Percentiles rank a stretch among this genome's conserved stretches.
phyloP scores from a whole-genome alignment of 83 land plant species.

The Picea engelmannii region DNA sequence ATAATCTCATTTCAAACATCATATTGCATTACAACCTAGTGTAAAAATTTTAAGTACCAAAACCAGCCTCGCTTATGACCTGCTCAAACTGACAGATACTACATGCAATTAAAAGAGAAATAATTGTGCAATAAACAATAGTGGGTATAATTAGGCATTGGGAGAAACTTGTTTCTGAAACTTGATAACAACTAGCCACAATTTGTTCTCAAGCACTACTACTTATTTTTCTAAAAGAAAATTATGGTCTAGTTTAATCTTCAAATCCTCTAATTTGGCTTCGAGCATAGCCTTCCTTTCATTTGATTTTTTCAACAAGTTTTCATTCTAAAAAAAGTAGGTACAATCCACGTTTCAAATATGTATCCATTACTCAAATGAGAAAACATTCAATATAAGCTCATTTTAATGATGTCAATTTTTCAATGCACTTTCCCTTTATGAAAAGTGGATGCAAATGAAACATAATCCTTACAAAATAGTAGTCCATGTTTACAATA shows the following conservation, averaged over 20 bases:
- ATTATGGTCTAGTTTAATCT: background rate
- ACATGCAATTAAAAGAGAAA: background rate
- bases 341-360: background rate
- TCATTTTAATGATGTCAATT: background rate
- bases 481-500: background rate
- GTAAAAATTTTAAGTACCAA: background rate
- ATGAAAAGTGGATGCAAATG: background rate
- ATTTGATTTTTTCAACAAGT: conserved; percentile 9
- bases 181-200: conserved; percentile 16
- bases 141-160: background rate
- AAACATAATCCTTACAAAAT: background rate
- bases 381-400: too few species aligned
- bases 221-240: conserved; percentile 8
- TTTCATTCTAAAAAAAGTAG: too few species aligned
- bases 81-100: background rate
- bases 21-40: background rate
- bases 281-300: conserved; percentile 13
- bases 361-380: too few species aligned
- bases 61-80: background rate
- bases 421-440: background rate
- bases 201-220: conserved; percentile 45
- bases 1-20: background rate
- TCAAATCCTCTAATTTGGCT: conserved; percentile 20
- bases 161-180: background rate
- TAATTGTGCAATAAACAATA: background rate